Conservation (phyloP, 345 rosid genomes). For the Eucalyptus decipiens region DNA sequence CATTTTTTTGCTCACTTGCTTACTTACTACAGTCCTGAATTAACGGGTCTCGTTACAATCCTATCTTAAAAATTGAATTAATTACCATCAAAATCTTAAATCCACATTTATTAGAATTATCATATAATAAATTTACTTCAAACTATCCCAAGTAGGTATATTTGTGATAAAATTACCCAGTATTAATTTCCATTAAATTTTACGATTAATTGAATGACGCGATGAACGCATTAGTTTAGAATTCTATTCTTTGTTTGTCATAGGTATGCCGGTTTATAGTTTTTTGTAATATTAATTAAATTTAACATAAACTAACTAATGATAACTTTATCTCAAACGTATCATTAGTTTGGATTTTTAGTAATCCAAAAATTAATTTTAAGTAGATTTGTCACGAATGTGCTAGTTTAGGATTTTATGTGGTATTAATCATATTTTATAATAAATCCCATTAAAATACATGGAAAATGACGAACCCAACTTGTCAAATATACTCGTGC, state of each 20-base stretch:
- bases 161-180: fast-evolving
- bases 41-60: background rate
- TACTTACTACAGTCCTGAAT: background rate
- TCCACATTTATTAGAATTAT: background rate
- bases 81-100: background rate
- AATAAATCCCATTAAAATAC: no score
- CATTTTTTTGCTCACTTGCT: background rate
- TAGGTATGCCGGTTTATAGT: fast-evolving
- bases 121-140: no score
- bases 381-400: fast-evolving
- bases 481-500: background rate
- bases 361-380: no score
- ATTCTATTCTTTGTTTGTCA: no score
- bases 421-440: no score
- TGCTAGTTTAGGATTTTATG: fast-evolving
- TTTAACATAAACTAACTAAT: fast-evolving
- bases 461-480: background rate
- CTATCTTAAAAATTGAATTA: background rate
- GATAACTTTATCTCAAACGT: no score
- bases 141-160: no score
- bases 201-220: fast-evolving
- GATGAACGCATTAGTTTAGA: fast-evolving
- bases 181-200: no score
- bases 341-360: fast-evolving
- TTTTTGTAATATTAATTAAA: fast-evolving